These are phyloP conservation scores for Calonectria naviculata DNA, from an alignment of 2,329 filamentous ascomycete species.

Conservation along the genomic window DNA sequence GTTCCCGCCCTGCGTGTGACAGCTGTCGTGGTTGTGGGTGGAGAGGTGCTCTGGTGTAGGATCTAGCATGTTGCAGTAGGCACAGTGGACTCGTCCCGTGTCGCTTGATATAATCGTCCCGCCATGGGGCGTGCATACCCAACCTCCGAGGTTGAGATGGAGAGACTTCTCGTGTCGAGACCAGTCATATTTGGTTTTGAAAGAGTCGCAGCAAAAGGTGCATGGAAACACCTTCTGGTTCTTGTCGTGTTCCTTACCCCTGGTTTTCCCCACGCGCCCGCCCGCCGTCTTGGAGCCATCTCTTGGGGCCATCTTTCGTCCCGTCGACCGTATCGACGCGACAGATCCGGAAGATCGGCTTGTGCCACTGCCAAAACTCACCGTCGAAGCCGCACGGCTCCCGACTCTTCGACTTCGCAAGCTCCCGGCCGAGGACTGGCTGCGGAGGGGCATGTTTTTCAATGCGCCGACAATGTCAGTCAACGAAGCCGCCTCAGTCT, in stretches of 20 bases:
- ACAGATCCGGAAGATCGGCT: constrained; percentile 30
- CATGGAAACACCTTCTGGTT: constrained; percentile 25
- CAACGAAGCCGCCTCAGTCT: constrained; percentile 34
- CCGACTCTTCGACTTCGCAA: constrained; percentile 10
- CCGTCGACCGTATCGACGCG: neutral
- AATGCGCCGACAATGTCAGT: constrained; percentile 32
- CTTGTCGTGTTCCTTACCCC: neutral
- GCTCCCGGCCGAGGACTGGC: constrained; percentile 26
- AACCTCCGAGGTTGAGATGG: constrained; percentile 34
- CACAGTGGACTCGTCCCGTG: constrained; percentile 14
- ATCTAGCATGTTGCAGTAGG: constrained; percentile 38
- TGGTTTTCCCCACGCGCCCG: neutral
- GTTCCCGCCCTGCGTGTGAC: constrained; percentile 11
- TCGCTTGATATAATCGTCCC: constrained; percentile 20
- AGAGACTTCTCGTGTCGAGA: constrained; percentile 36
- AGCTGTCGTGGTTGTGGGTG: constrained; percentile 33
- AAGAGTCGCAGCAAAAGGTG: constrained; percentile 39
- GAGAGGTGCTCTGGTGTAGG: constrained; percentile 38
- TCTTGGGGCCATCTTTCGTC: neutral
- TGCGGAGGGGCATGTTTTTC: constrained; percentile 12
- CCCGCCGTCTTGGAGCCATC: neutral
- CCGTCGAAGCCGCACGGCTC: constrained; percentile 27
- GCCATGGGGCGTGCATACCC: constrained; percentile 37
- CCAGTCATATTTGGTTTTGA: constrained; percentile 42
- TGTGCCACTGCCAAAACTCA: constrained; percentile 29